Evolutionary conservation across 192 early-diverging fungal genomes (phyloP).

Genomic region (Piromyces finnis): DNA sequence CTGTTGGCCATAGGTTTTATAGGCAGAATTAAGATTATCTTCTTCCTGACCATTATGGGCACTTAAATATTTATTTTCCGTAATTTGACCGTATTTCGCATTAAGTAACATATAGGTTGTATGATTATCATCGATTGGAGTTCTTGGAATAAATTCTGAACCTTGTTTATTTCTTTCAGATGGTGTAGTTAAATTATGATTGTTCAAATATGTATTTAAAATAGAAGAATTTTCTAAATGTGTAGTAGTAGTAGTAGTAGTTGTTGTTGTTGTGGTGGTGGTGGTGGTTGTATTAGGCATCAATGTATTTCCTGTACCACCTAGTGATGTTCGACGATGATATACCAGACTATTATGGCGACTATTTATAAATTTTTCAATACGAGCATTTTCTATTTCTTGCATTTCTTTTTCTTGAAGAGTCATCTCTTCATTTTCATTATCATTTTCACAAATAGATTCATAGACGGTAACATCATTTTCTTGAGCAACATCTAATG

Average conservation of each 20-base stretch:
- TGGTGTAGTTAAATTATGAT: no score
- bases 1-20: not conserved
- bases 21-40: not conserved
- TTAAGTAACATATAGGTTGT: not conserved
- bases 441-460: not conserved
- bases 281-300: no score
- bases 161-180: not conserved
- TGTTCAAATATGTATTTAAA: no score
- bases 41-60: not conserved
- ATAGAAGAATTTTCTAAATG: no score
- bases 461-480: not conserved
- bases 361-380: not conserved
- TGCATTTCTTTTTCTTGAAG: not conserved
- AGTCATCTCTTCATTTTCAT: not conserved
- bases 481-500: not conserved
- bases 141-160: not conserved
- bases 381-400: not conserved
- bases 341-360: not conserved
- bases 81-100: not conserved
- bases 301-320: not conserved
- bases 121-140: not conserved
- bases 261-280: no score
- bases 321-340: not conserved
- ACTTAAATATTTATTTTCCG: not conserved
- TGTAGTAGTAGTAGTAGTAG: no score